Evolutionary conservation across 2,329 filamentous ascomycete genomes (phyloP).

Genomic region (Fusarium dlaminii): DNA sequence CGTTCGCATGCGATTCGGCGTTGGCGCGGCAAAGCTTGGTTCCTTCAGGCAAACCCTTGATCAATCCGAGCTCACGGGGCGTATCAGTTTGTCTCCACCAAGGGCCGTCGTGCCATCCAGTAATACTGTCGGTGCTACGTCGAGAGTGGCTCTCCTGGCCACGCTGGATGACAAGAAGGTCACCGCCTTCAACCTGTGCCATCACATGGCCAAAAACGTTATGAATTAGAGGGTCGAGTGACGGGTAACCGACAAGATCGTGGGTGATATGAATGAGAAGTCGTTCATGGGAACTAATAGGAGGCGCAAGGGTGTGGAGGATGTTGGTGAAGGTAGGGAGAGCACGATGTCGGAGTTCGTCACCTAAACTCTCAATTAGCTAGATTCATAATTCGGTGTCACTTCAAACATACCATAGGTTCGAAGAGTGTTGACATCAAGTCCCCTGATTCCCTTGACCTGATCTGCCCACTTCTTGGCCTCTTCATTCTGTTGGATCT

Average conservation of each 20-base stretch:
- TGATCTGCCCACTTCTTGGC: constrained; percentile 97
- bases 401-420: constrained; percentile 47
- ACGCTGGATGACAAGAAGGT: constrained; percentile 91
- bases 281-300: constrained; percentile 95
- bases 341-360: constrained; percentile 85
- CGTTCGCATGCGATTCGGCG: constrained; percentile 85
- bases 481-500: constrained; percentile 96
- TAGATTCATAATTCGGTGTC: not conserved
- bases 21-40: constrained; percentile 91
- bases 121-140: constrained; percentile 65
- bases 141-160: constrained; percentile 84
- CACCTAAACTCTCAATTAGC: constrained; percentile 64
- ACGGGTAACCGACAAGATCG: constrained; percentile 93
- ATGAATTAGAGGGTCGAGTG: constrained; percentile 91
- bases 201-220: constrained; percentile 93
- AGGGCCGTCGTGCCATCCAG: constrained; percentile 90
- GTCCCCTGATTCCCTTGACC: constrained; percentile 70
- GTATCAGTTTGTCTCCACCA: constrained; percentile 86
- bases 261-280: constrained; percentile 98
- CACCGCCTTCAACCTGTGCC: constrained; percentile 98
- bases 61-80: constrained; percentile 79
- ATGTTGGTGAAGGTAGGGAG: constrained; percentile 95
- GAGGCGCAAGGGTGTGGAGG: constrained; percentile 92
- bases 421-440: constrained; percentile 80
- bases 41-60: constrained; percentile 84